A percentile compares a stretch with the other conserved stretches of the same genome.
These are phyloP conservation scores for Diaporthe citrichinensis DNA, from an alignment of 2,329 filamentous ascomycete genomes.

Conservation along the genomic window DNA sequence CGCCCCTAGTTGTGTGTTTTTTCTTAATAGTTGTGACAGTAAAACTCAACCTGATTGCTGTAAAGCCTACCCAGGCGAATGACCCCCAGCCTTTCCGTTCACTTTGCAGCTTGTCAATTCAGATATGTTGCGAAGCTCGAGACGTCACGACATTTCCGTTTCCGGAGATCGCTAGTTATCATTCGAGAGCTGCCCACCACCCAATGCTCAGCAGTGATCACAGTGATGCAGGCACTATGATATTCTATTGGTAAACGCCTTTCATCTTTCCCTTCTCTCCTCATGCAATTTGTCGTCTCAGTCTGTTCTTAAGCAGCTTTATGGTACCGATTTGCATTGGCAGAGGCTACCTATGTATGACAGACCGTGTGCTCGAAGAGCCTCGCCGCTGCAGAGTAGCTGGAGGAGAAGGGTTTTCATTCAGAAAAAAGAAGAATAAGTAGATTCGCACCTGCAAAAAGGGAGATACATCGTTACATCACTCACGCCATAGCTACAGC, in stretches of 20 bases:
- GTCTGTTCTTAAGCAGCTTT: neutral
- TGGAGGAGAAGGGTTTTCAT: neutral
- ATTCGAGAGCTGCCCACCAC: neutral
- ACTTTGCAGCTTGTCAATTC: neutral
- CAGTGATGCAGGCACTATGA: neutral
- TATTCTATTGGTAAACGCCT: neutral
- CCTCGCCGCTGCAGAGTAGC: neutral
- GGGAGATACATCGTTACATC: no score
- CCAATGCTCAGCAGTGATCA: neutral
- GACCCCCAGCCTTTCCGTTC: neutral
- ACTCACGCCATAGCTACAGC: no score
- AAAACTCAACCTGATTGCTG: neutral
- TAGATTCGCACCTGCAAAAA: no score
- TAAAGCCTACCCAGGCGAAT: neutral
- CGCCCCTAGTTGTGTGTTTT: neutral
- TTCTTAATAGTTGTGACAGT: neutral
- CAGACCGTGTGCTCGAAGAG: neutral
- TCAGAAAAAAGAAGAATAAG: no score
- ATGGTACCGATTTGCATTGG: neutral
- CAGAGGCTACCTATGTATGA: no score
- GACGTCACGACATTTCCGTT: neutral
- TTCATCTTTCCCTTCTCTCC: neutral
- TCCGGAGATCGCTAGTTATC: neutral
- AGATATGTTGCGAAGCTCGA: neutral
- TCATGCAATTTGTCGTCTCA: neutral